These are phyloP conservation scores for Alternaria burnsii DNA, from an alignment of 2,329 filamentous ascomycete species.

Conservation along the genomic window DNA sequence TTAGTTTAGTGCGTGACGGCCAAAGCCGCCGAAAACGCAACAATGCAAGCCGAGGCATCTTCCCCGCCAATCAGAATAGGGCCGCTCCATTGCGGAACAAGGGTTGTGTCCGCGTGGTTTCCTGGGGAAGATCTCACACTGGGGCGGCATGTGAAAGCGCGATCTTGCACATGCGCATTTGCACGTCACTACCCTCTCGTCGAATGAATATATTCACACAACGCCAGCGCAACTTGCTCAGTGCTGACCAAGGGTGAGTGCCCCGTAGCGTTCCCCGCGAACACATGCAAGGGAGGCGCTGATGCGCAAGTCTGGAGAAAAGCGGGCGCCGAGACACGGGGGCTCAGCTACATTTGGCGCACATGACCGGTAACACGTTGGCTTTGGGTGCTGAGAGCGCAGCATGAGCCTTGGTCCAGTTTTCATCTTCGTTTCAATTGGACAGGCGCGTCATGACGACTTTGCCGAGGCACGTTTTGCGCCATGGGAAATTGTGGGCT, in stretches of 20 bases:
- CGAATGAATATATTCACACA: neutral
- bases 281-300: neutral
- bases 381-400: neutral
- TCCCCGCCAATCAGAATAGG: constrained; percentile 1
- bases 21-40: neutral
- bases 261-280: constrained; percentile 2
- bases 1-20: neutral
- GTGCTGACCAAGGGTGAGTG: neutral
- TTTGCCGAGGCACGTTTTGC: constrained; percentile 7
- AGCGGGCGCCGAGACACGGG: constrained; percentile 1
- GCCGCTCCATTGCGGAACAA: neutral
- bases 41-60: constrained; percentile 11
- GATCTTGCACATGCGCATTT: constrained; percentile 1
- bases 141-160: neutral
- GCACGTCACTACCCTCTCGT: neutral
- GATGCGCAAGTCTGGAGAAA: neutral
- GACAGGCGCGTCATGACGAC: neutral
- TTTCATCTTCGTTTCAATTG: constrained; percentile 4
- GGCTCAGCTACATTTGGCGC: neutral
- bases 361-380: constrained; percentile 1
- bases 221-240: neutral
- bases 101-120: neutral
- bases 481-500: constrained; percentile 6
- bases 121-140: neutral
- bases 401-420: neutral